Base-by-base conservation (phyloP, 495 filamentous ascomycete species). In the Daldinia vernicosa region DNA sequence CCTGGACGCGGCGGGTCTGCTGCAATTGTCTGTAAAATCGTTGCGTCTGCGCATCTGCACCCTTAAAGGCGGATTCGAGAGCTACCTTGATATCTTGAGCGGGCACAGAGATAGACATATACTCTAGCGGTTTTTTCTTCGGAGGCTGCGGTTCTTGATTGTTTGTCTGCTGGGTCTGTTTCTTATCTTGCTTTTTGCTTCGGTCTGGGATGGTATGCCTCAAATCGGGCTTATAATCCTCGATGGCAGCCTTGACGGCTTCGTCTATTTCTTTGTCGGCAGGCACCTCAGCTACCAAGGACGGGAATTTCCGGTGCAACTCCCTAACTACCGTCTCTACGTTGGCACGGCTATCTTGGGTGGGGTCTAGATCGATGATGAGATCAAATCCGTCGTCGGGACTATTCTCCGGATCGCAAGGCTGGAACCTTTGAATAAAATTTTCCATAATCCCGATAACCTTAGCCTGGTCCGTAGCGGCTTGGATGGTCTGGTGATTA, bases 401-500 rank as follows among this genome's bases (percentile, higher is more conserved):
- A 19, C 78, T 73, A 19, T 74, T 80, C 26, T 85, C 81, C 1
- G 78, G 78, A 68, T 98, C 85, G 61, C 93, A 80, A 3, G 88
- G 86, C 78, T 98, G 90, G 77, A 98, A 99, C 15, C 95, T 90
- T 0, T 80, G 66, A 50, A 99, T 82, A 82, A 99, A 99, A 37
- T 93, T 93, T 67, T 97, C 90, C 95, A 99, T 98, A 74, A 99
- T 98, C 8, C 88, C 88, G 24, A 93, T 83, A 35, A 95, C 89
- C 76, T 97, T 93, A 14, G 82, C 78, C 39, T 80, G 78, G 53
- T 88, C 81, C 33, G 85, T 88, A 12, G 88, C 90, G 4, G 95
- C 92, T 64, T 95, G 94, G 73, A 99, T 99, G 11, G 95, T 98
- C 77, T 99, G 95, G 74, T 99, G 95, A 75, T 98, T 98, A 78